Conservation (phyloP, 805 yeast species). For the Candida patagonica region DNA sequence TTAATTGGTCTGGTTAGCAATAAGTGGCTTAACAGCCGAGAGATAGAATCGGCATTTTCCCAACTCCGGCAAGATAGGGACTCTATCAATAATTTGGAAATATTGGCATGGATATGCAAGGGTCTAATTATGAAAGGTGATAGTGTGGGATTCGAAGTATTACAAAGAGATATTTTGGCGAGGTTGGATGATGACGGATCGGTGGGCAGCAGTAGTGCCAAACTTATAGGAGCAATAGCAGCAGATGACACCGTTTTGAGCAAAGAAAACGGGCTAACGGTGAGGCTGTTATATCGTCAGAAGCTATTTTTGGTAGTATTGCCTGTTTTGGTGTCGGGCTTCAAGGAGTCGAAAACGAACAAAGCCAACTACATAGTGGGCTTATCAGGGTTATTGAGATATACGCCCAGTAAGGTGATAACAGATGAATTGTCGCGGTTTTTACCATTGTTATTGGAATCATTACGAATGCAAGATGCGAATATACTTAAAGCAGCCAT, state of each 20-base stretch:
- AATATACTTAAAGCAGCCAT: conserved; percentile 53
- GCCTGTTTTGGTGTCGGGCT: conserved; percentile 44
- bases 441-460: conserved; percentile 63
- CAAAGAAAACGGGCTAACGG: conserved; percentile 46
- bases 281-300: conserved; percentile 70
- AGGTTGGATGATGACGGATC: conserved; percentile 28
- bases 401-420: conserved; percentile 53
- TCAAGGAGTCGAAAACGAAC: conserved; percentile 22
- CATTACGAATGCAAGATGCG: conserved; percentile 40
- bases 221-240: conserved; percentile 53
- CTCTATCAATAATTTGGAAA: conserved; percentile 31
- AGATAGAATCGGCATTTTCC: not conserved
- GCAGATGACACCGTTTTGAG: conserved; percentile 56
- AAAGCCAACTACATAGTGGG: conserved; percentile 54
- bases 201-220: conserved; percentile 37
- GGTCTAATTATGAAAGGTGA: conserved; percentile 57
- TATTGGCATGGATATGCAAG: conserved; percentile 61
- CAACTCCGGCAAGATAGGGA: not conserved
- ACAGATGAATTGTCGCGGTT: conserved; percentile 54
- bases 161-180: conserved; percentile 28
- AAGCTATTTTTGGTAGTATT: conserved; percentile 56
- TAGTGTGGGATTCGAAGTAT: conserved; percentile 25
- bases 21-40: conserved; percentile 34
- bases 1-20: conserved; percentile 47
- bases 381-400: conserved; percentile 56